Conservation (phyloP, 495 filamentous ascomycete genomes). For the Darksidea phi region DNA sequence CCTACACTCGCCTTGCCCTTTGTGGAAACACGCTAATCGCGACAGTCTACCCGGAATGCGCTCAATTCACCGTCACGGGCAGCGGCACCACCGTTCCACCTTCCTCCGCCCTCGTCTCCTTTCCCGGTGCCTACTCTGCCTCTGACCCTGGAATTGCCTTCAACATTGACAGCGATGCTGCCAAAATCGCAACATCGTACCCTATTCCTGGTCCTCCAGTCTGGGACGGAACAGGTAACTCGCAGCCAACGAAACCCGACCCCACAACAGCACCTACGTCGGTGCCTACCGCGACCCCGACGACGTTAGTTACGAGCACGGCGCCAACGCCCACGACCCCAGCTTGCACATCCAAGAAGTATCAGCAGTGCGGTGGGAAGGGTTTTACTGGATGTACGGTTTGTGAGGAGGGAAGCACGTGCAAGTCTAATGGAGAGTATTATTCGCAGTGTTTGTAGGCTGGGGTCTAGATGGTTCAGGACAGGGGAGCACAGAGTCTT, state of each 20-base stretch:
- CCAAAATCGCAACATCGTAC: conserved; percentile 31
- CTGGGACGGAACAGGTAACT: conserved; percentile 21
- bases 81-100: conserved; percentile 38
- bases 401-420: conserved; percentile 27
- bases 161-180: conserved; percentile 32
- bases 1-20: not conserved
- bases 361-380: conserved; percentile 30
- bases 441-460: conserved; percentile 32
- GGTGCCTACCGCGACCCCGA: not conserved
- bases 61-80: conserved; percentile 46
- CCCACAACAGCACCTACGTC: not conserved
- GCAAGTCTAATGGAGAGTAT: conserved; percentile 23
- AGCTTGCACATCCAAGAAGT: conserved; percentile 17
- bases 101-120: conserved; percentile 39
- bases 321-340: conserved; percentile 8
- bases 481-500: too few species aligned
- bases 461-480: not conserved
- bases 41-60: conserved; percentile 47
- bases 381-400: conserved; percentile 26
- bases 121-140: conserved; percentile 40
- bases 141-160: conserved; percentile 29
- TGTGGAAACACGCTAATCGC: not conserved
- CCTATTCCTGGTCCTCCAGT: conserved; percentile 35
- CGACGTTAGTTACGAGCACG: conserved; percentile 10
- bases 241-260: not conserved